phyloP scores from a whole-genome alignment of 2,329 filamentous ascomycete species.

The Alternaria ethzedia region DNA sequence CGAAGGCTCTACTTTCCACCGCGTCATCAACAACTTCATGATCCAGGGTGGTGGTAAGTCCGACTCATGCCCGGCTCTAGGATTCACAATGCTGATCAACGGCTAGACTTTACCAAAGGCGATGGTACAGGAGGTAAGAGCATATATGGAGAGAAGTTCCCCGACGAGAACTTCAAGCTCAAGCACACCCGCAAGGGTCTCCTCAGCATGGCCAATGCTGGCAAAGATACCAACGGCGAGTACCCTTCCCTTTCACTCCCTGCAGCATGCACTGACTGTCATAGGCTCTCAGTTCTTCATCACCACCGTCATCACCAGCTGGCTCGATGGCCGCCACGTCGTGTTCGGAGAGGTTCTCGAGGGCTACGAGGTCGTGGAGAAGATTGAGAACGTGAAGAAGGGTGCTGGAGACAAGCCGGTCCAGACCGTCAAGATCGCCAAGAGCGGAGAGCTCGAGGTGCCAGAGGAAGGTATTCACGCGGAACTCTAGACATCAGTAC shows the following conservation, averaged over 20 bases:
- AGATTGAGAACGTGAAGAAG: slow-evolving; percentile 77
- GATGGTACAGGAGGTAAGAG: slow-evolving; percentile 87
- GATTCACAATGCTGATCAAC: background rate
- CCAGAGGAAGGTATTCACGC: slow-evolving; percentile 91
- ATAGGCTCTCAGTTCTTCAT: slow-evolving; percentile 81
- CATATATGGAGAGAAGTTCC: slow-evolving; percentile 84
- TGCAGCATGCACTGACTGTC: background rate
- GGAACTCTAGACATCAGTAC: slow-evolving; percentile 71
- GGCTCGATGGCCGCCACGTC: slow-evolving; percentile 84
- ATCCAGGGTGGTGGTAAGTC: slow-evolving; percentile 75
- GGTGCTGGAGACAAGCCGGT: slow-evolving; percentile 70
- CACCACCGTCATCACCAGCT: slow-evolving; percentile 79
- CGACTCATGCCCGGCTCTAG: background rate
- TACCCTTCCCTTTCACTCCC: background rate
- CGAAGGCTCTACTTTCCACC: slow-evolving; percentile 82
- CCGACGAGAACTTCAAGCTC: slow-evolving; percentile 94
- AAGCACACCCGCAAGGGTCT: slow-evolving; percentile 86
- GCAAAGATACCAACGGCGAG: slow-evolving; percentile 69
- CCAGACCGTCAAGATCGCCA: slow-evolving; percentile 74
- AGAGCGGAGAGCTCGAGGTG: slow-evolving; percentile 83
- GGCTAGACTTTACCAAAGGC: slow-evolving; percentile 45
- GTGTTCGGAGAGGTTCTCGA: slow-evolving; percentile 90
- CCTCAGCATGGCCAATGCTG: slow-evolving; percentile 73
- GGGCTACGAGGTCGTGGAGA: slow-evolving; percentile 79
- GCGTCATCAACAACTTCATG: slow-evolving; percentile 90